A percentile compares a stretch with the other conserved stretches of the same genome.
Evolutionary conservation across 2,329 filamentous ascomycete species (phyloP).

Genomic region (Talaromyces sp.): DNA sequence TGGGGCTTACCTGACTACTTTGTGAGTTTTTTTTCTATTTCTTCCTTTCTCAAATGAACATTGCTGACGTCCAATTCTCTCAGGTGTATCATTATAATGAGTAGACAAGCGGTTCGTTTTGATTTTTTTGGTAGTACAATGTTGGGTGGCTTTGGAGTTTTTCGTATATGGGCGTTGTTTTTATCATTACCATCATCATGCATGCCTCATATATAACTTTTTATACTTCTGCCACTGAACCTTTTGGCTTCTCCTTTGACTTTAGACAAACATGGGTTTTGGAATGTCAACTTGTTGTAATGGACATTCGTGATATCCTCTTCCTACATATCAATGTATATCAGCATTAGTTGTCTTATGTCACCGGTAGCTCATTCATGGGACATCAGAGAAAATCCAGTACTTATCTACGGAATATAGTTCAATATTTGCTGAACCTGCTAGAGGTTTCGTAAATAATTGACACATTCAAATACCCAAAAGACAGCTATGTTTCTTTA

Average conservation of each 20-base stretch:
- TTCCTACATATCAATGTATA: too few species aligned
- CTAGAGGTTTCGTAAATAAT: too few species aligned
- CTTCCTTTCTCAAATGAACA: neutral
- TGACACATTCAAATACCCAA: neutral
- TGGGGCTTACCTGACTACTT: slow-evolving; percentile 95
- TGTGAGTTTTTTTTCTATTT: slow-evolving; percentile 50
- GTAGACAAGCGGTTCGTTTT: slow-evolving; percentile 30
- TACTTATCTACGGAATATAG: too few species aligned
- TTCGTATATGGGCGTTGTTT: neutral
- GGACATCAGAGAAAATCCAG: too few species aligned
- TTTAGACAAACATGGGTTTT: too few species aligned
- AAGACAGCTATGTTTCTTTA: neutral
- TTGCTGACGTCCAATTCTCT: neutral
- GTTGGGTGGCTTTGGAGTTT: neutral
- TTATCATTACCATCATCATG: neutral
- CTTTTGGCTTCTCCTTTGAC: too few species aligned
- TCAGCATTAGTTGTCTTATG: too few species aligned
- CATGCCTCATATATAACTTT: neutral
- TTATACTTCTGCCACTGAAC: neutral
- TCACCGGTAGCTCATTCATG: too few species aligned
- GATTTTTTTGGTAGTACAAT: neutral
- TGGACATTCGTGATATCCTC: too few species aligned
- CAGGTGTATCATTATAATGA: slow-evolving; percentile 90
- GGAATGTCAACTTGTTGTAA: too few species aligned
- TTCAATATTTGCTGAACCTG: too few species aligned